phyloP scores from a whole-genome alignment of 495 filamentous ascomycete genomes.

The Rostrohypoxylon terebratum region DNA sequence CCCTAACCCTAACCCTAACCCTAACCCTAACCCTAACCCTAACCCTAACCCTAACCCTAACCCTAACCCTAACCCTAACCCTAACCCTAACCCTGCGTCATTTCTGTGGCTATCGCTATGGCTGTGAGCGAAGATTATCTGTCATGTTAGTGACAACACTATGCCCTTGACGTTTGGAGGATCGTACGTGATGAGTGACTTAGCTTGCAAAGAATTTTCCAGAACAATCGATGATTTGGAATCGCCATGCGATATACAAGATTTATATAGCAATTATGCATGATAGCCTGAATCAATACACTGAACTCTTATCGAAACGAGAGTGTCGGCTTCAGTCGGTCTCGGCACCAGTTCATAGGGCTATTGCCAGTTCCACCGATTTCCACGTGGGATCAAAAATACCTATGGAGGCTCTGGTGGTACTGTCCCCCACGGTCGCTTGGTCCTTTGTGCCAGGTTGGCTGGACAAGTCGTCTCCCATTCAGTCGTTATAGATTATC shows the following conservation, averaged over 20 bases:
- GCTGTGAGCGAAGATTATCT: too few species aligned
- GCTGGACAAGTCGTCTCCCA: background rate
- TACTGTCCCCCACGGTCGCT: slow-evolving; percentile 1
- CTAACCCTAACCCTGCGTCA: too few species aligned
- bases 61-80: too few species aligned
- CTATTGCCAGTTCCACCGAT: background rate
- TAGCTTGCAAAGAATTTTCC: background rate
- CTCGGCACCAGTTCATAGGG: background rate
- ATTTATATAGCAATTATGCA: background rate
- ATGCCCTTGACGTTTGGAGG: too few species aligned
- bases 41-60: too few species aligned
- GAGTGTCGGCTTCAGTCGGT: slow-evolving; percentile 10
- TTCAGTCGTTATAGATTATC: background rate
- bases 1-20: slow-evolving; percentile 1
- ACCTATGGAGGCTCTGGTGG: slow-evolving; percentile 18
- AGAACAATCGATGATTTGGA: slow-evolving; percentile 10
- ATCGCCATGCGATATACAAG: background rate
- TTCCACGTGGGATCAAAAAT: background rate
- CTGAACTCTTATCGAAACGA: background rate
- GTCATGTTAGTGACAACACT: too few species aligned
- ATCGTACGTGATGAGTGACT: too few species aligned
- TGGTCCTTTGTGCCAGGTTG: slow-evolving; percentile 2
- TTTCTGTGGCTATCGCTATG: too few species aligned
- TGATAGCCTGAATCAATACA: background rate
- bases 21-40: background rate